These are phyloP conservation scores for Claviceps cyperi DNA, from an alignment of 2,329 filamentous ascomycete species.

Conservation along the genomic window DNA sequence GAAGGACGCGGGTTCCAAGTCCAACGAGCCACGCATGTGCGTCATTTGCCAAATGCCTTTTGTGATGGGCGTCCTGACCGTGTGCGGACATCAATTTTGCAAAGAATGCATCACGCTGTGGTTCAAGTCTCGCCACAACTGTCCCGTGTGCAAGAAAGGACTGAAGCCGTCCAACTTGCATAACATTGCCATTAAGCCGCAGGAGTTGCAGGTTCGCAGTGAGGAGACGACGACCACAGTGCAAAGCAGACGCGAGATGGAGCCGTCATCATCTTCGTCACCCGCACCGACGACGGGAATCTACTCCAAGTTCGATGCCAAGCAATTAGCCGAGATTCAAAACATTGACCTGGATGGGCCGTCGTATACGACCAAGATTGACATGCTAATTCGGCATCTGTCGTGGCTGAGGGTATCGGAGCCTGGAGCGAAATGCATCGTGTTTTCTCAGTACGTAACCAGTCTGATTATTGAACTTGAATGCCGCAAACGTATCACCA, in stretches of 20 bases:
- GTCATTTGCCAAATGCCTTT: slow-evolving; percentile 74
- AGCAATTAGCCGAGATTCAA: slow-evolving; percentile 66
- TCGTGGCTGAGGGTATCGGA: slow-evolving; percentile 75
- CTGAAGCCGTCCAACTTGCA: slow-evolving; percentile 58
- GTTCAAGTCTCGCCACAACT: slow-evolving; percentile 61
- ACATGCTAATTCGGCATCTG: slow-evolving; percentile 67
- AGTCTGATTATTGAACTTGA: not conserved
- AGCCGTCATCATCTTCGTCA: slow-evolving; percentile 8
- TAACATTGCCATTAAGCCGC: slow-evolving; percentile 71
- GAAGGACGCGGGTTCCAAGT: slow-evolving; percentile 43
- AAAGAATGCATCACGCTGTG: slow-evolving; percentile 73
- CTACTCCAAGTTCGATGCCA: slow-evolving; percentile 61
- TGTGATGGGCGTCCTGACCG: slow-evolving; percentile 64
- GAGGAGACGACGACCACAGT: slow-evolving; percentile 6
- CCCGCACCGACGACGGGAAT: slow-evolving; percentile 31
- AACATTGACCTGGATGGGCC: slow-evolving; percentile 57
- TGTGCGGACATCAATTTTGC: slow-evolving; percentile 87
- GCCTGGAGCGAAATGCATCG: slow-evolving; percentile 74
- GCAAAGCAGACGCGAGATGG: slow-evolving; percentile 8
- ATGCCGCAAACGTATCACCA: too few species aligned
- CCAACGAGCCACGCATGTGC: slow-evolving; percentile 54
- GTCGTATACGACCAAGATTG: slow-evolving; percentile 82
- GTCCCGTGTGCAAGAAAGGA: slow-evolving; percentile 68
- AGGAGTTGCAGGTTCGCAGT: slow-evolving; percentile 51
- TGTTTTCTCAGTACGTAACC: slow-evolving; percentile 63